Evolutionary conservation across 2,329 filamentous ascomycete genomes (phyloP).

Genomic region (Didymosphaeria variabile): DNA sequence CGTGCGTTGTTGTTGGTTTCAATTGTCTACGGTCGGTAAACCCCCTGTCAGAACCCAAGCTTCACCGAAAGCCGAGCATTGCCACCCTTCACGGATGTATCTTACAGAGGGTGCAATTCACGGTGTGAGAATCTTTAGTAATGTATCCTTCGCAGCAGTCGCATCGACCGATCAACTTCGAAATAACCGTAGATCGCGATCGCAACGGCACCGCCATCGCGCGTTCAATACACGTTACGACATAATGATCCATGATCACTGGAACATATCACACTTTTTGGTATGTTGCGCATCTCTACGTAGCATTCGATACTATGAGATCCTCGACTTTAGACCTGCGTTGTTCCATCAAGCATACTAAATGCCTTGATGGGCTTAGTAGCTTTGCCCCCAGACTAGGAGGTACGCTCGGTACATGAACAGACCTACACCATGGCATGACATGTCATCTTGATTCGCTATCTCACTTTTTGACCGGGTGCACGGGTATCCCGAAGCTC

Average conservation of each 20-base stretch:
- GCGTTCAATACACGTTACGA: background rate
- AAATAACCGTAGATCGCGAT: background rate
- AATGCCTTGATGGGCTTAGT: background rate
- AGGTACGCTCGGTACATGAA: background rate
- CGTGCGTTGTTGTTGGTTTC: background rate
- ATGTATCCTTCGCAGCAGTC: background rate
- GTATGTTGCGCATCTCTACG: background rate
- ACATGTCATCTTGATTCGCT: background rate
- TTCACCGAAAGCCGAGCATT: conserved; percentile 4
- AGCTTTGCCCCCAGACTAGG: background rate
- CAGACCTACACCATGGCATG: background rate
- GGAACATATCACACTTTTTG: background rate
- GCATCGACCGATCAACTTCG: background rate
- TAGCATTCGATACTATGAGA: background rate
- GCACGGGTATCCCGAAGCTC: conserved; percentile 4
- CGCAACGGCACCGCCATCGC: background rate
- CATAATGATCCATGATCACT: background rate
- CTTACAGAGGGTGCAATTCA: background rate
- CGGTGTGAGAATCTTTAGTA: conserved; percentile 4
- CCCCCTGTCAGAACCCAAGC: background rate
- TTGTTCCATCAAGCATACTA: background rate
- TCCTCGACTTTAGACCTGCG: background rate
- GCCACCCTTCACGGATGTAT: background rate
- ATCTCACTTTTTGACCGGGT: background rate
- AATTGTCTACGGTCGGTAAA: background rate